Percentiles rank a stretch among this genome's conserved stretches.
Evolutionary conservation across 768 basidiomycete genomes (phyloP).

Genomic region (Tulasnella sp.): DNA sequence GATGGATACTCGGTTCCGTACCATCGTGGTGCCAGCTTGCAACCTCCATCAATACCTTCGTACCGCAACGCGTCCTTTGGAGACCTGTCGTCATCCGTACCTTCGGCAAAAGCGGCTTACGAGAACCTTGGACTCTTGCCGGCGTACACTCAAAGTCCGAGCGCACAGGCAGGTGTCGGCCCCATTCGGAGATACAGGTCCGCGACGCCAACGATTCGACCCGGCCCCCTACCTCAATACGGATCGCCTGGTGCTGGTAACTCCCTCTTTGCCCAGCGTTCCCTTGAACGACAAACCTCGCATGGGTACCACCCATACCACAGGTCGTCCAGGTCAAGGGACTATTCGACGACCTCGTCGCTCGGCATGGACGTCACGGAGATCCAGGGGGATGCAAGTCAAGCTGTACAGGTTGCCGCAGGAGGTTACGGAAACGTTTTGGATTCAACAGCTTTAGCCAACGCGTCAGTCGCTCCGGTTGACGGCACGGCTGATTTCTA

Average conservation of each 20-base stretch:
- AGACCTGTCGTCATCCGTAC: neutral
- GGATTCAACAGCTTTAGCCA: neutral
- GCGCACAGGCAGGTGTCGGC: neutral
- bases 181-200: constrained; percentile 23
- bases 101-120: constrained; percentile 1
- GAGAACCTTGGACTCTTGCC: neutral
- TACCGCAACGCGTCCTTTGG: neutral
- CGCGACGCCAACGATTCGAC: constrained; percentile 22
- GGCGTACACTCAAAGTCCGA: neutral
- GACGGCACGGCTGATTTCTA: neutral
- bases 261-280: neutral
- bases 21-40: neutral
- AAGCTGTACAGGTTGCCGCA: neutral
- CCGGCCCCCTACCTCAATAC: neutral
- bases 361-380: neutral
- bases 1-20: neutral
- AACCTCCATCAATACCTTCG: neutral
- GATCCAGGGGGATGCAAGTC: neutral
- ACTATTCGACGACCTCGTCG: neutral
- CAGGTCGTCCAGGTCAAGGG: neutral
- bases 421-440: neutral
- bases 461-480: neutral
- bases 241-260: neutral
- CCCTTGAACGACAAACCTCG: neutral
- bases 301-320: constrained; percentile 16